Conservation (phyloP, 768 basidiomycete species). For the Auricularia sp. region DNA sequence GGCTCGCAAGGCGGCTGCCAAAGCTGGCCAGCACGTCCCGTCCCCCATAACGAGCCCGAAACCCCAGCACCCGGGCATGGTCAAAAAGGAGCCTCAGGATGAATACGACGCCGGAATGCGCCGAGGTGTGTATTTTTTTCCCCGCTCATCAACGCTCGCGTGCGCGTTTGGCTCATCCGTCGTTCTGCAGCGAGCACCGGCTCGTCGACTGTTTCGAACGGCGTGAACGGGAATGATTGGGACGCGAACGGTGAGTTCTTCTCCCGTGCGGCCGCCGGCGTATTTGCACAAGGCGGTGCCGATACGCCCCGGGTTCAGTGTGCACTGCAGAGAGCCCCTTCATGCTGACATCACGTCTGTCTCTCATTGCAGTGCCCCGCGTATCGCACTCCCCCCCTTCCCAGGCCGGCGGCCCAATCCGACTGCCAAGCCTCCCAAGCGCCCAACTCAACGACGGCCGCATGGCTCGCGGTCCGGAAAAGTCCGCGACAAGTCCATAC, state of each 20-base stretch:
- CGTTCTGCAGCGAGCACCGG: slow-evolving; percentile 23
- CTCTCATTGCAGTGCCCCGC: background rate
- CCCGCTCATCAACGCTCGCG: slow-evolving; percentile 28
- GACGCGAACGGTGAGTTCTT: slow-evolving; percentile 60
- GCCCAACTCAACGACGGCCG: background rate
- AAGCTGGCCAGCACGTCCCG: slow-evolving; percentile 9
- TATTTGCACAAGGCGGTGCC: slow-evolving; percentile 1
- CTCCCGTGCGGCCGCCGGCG: background rate
- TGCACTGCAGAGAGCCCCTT: background rate
- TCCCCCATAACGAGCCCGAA: background rate
- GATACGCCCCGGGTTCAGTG: background rate
- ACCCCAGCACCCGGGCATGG: slow-evolving; percentile 12
- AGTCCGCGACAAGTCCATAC: background rate
- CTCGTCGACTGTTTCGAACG: slow-evolving; percentile 2
- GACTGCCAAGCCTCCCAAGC: slow-evolving; percentile 1
- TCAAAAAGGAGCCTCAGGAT: slow-evolving; percentile 61
- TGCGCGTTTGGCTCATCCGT: slow-evolving; percentile 48
- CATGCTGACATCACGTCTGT: slow-evolving; percentile 1
- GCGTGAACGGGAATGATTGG: slow-evolving; percentile 54
- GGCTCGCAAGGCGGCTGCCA: slow-evolving; percentile 48
- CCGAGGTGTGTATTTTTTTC: slow-evolving; percentile 18
- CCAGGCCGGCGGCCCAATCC: slow-evolving; percentile 1
- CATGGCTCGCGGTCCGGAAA: background rate
- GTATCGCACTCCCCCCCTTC: background rate
- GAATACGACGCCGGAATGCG: slow-evolving; percentile 2